phyloP scores from a whole-genome alignment of 768 basidiomycete species.

The Psilocybe tampanensis region DNA sequence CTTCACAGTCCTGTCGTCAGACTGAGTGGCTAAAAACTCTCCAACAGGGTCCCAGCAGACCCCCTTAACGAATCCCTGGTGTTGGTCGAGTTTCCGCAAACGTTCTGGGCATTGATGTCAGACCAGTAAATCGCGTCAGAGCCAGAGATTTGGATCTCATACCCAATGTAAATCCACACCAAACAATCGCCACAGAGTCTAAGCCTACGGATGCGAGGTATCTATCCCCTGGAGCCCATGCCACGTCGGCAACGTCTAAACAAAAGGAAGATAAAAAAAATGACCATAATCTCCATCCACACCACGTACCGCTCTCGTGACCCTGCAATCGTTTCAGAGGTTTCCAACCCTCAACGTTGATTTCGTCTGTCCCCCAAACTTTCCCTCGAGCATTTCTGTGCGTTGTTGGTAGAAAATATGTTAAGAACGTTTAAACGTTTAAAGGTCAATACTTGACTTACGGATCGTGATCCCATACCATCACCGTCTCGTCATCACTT shows the following conservation, averaged over 20 bases:
- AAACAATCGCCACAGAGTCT: constrained; percentile 89
- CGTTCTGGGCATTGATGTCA: constrained; percentile 55
- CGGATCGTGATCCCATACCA: constrained; percentile 98
- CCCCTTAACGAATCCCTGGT: constrained; percentile 97
- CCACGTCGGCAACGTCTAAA: constrained; percentile 93
- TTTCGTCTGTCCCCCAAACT: constrained; percentile 93
- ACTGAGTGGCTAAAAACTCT: constrained; percentile 96
- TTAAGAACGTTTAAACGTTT: not conserved
- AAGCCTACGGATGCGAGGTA: constrained; percentile 93
- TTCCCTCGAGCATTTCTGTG: constrained; percentile 76
- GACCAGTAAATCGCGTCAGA: not conserved
- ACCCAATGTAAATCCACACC: constrained; percentile 94
- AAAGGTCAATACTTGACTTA: constrained; percentile 44
- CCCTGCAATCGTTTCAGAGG: constrained; percentile 89
- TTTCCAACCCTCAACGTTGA: constrained; percentile 98
- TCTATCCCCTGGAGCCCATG: constrained; percentile 92
- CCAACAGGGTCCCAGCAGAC: constrained; percentile 99
- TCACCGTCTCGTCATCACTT: constrained; percentile 92
- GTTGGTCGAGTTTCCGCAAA: constrained; percentile 79
- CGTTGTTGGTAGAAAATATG: constrained; percentile 2
- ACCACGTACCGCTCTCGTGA: constrained; percentile 85
- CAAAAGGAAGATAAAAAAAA: not conserved
- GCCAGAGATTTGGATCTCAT: not conserved
- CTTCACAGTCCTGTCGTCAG: constrained; percentile 95
- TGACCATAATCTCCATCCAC: not conserved